Evolutionary conservation across 371 early-diverging fungal genomes (phyloP).

Genomic region (Batkoa obscura): DNA sequence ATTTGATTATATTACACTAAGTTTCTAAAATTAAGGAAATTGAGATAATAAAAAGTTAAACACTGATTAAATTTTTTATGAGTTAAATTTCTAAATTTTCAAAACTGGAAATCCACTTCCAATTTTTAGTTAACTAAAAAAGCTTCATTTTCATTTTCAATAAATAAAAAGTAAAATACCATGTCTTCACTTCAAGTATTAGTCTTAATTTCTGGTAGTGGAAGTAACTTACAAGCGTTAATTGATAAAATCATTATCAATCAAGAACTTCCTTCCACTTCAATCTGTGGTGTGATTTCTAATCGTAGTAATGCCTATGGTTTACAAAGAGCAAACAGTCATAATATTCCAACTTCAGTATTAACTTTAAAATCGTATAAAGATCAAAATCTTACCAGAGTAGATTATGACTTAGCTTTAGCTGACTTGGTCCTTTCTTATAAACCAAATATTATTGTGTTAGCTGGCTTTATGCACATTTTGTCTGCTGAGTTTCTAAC

Average conservation of each 20-base stretch:
- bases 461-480: constrained; percentile 97
- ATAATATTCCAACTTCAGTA: constrained; percentile 57
- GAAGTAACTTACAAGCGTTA: constrained; percentile 90
- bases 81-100: too few relatives aligned
- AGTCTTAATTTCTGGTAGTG: constrained; percentile 87
- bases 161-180: background rate
- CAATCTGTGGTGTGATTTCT: constrained; percentile 47
- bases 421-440: constrained; percentile 39
- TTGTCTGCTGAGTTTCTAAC: constrained; percentile 65
- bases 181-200: background rate
- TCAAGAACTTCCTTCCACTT: constrained; percentile 52
- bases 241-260: constrained; percentile 61
- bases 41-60: too few relatives aligned
- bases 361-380: constrained; percentile 55
- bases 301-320: constrained; percentile 73
- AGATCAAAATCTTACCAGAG: constrained; percentile 56
- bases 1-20: too few relatives aligned
- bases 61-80: too few relatives aligned
- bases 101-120: background rate
- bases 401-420: constrained; percentile 71
- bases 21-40: too few relatives aligned
- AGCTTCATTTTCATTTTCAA: background rate
- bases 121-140: background rate
- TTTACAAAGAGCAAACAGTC: constrained; percentile 71
- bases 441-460: constrained; percentile 61